Evolutionary conservation across 1,284 basidiomycete species (phyloP).

Genomic region (Austropuccinia psidii): DNA sequence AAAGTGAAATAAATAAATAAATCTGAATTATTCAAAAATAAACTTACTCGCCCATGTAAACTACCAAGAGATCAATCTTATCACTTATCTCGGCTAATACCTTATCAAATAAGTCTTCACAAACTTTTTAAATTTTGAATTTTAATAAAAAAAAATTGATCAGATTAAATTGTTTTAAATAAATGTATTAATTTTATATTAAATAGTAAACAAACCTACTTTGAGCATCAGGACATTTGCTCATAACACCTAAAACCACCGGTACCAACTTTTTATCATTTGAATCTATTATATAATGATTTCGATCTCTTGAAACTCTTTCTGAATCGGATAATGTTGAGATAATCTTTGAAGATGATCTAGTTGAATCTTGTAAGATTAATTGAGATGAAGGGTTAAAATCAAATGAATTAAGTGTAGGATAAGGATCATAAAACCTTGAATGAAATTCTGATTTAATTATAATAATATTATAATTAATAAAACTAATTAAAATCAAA

Average conservation of each 20-base stretch:
- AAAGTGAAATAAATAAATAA: neutral
- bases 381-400: no score
- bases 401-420: no score
- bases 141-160: neutral
- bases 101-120: conserved; percentile 38
- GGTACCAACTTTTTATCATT: conserved; percentile 36
- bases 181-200: neutral
- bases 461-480: no score
- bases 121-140: neutral
- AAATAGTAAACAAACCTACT: neutral
- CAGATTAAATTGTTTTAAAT: neutral
- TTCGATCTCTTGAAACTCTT: neutral
- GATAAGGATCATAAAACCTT: no score
- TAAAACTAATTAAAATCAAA: no score
- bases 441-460: no score
- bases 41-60: conserved; percentile 35
- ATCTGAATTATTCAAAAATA: neutral
- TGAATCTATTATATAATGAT: neutral
- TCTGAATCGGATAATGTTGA: conserved; percentile 11
- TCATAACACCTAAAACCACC: conserved; percentile 40
- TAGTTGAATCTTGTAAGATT: no score
- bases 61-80: conserved; percentile 28
- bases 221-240: conserved; percentile 38
- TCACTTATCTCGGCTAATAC: conserved; percentile 38
- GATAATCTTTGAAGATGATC: no score